These are phyloP conservation scores for Ambrosiella cleistominuta DNA, from an alignment of 2,329 filamentous ascomycete species.

Conservation along the genomic window DNA sequence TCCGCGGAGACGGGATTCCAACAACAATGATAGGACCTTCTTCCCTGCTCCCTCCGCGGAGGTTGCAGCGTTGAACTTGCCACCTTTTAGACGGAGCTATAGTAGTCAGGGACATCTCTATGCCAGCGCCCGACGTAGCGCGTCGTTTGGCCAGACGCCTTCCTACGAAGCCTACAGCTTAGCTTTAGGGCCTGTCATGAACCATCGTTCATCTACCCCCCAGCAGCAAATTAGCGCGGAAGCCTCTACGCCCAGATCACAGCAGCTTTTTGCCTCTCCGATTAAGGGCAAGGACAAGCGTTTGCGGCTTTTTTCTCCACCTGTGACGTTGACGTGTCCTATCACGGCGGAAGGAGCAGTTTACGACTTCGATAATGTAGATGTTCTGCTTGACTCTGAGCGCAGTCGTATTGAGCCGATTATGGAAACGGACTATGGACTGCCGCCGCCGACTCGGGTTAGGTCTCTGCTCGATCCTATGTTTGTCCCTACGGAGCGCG, in stretches of 20 bases:
- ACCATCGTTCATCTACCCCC: not conserved
- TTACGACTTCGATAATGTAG: slow-evolving; percentile 22
- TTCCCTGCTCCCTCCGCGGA: not conserved
- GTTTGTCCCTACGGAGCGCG: slow-evolving; percentile 34
- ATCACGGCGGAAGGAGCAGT: slow-evolving; percentile 28
- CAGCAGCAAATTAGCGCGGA: not conserved
- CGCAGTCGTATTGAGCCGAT: slow-evolving; percentile 9
- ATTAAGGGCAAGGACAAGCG: slow-evolving; percentile 1
- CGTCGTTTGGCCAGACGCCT: not conserved
- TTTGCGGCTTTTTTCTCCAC: not conserved
- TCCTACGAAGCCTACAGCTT: slow-evolving; percentile 1
- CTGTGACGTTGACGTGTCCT: slow-evolving; percentile 20
- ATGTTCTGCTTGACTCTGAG: slow-evolving; percentile 13
- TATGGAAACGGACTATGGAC: slow-evolving; percentile 16
- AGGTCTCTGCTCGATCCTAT: slow-evolving; percentile 21
- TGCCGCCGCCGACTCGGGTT: slow-evolving; percentile 15
- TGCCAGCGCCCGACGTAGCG: not conserved
- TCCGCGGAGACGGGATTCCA: slow-evolving; percentile 8
- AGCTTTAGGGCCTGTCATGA: not conserved
- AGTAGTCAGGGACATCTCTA: slow-evolving; percentile 6
- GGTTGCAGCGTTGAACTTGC: slow-evolving; percentile 2
- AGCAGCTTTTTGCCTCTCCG: slow-evolving; percentile 4
- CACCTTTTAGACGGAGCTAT: slow-evolving; percentile 6
- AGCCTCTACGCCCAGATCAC: not conserved
- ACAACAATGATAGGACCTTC: slow-evolving; percentile 1